These are phyloP conservation scores for Alliaria petiolata DNA, from an alignment of 345 rosid genomes.

Conservation along the genomic window DNA sequence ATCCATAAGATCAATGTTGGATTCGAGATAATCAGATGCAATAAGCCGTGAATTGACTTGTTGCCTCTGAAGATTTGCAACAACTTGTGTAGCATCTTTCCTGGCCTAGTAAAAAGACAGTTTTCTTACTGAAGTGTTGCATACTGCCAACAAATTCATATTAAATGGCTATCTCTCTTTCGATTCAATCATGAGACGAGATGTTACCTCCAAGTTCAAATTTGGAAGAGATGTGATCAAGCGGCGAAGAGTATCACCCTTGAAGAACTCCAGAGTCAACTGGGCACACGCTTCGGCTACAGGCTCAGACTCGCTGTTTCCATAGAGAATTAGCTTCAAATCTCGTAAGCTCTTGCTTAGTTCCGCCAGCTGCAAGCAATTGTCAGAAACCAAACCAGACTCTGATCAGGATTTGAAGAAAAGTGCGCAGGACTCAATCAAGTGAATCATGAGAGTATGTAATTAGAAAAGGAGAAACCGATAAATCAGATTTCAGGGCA, in stretches of 20 bases:
- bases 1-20: slow-evolving; percentile 83
- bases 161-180: neutral
- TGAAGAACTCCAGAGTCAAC: slow-evolving; percentile 88
- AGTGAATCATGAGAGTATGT: neutral
- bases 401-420: neutral
- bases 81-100: slow-evolving; percentile 97
- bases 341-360: slow-evolving; percentile 75
- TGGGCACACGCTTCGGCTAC: slow-evolving; percentile 87
- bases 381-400: neutral
- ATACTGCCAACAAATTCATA: neutral
- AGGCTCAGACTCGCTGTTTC: slow-evolving; percentile 94
- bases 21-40: slow-evolving; percentile 86
- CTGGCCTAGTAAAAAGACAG: slow-evolving; percentile 51
- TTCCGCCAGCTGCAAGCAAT: slow-evolving; percentile 58
- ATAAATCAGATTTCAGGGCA: neutral
- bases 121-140: neutral
- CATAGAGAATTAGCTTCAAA: slow-evolving; percentile 81
- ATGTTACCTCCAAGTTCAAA: slow-evolving; percentile 77
- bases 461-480: neutral
- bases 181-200: neutral
- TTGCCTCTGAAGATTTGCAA: slow-evolving; percentile 96
- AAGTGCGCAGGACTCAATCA: neutral
- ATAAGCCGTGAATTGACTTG: slow-evolving; percentile 86
- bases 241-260: slow-evolving; percentile 68
- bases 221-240: slow-evolving; percentile 70